Evolutionary conservation across 2,329 filamentous ascomycete genomes (phyloP).

Genomic region (Raffaelea deltoideospora): DNA sequence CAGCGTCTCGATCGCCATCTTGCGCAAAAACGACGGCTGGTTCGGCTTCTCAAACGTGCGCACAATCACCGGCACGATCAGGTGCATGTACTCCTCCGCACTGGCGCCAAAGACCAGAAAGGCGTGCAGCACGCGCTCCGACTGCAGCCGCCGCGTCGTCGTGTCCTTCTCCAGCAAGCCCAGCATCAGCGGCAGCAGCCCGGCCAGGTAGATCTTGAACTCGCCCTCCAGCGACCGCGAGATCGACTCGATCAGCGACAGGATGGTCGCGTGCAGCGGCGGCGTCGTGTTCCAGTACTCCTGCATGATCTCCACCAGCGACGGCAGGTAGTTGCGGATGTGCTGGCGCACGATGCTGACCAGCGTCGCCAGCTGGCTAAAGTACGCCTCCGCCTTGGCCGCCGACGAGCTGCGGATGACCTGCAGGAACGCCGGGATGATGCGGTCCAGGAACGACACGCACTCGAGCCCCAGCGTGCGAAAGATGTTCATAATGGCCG

Average conservation of each 20-base stretch:
- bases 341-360: slow-evolving; percentile 94
- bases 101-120: slow-evolving; percentile 94
- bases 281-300: slow-evolving; percentile 79
- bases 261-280: slow-evolving; percentile 76
- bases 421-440: slow-evolving; percentile 82
- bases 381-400: slow-evolving; percentile 81
- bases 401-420: slow-evolving; percentile 73
- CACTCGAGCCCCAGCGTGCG: slow-evolving; percentile 91
- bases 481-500: slow-evolving; percentile 98
- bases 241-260: slow-evolving; percentile 86
- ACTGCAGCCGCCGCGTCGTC: slow-evolving; percentile 60
- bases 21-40: slow-evolving; percentile 65
- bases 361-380: slow-evolving; percentile 86
- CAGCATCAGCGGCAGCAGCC: slow-evolving; percentile 83
- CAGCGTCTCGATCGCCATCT: slow-evolving; percentile 84
- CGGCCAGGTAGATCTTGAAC: slow-evolving; percentile 91
- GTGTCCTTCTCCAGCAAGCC: slow-evolving; percentile 79
- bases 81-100: slow-evolving; percentile 96
- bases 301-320: slow-evolving; percentile 73
- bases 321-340: slow-evolving; percentile 76
- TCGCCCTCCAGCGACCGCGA: slow-evolving; percentile 88
- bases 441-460: slow-evolving; percentile 83
- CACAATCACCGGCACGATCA: slow-evolving; percentile 93
- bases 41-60: slow-evolving; percentile 82
- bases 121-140: slow-evolving; percentile 82